Base-by-base conservation (phyloP, 345 rosid genomes). In the Hibiscus syriacus region DNA sequence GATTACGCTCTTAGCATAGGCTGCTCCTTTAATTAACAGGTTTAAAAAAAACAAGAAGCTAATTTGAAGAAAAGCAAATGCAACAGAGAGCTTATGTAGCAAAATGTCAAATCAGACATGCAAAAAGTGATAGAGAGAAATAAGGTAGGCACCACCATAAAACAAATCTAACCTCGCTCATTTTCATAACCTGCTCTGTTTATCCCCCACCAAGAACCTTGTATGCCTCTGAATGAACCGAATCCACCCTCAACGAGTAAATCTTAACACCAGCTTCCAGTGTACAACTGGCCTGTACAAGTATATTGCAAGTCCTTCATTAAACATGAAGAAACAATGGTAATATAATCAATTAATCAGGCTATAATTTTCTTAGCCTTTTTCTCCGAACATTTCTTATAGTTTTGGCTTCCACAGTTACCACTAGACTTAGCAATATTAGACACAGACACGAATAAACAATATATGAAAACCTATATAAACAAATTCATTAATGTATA, bases 261-360 rank as follows among this genome's bases (percentile, higher is more conserved):
- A 93, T 93, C 83, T 90, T 90, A 59, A 90, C 94, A 49, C 98
- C 97, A 69, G 98, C 97, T 61, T 93, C 98, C 77, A 93, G 79
- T 4, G 96, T 90, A 80, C 97, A 93, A 80, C 97, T 90, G 19
- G 96, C 98, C 97, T 93, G 75, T 34, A 77, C 8, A 77, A 25
- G 53, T 13, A 23, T 45, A 29, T 1, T 30, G 69, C 20, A 32
- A 50, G 46, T 6, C 58, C 19, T 65, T 30, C 22, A 55, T 22
- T 32, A 39, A 48, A 65, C 17, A n/a, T n/a, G 46, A 23, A 39
- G 39, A 34, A 70, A 48, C 14, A 12, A 26, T 27, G 41, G 12
- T 41, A 26, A 6, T 32, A 32, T 41, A 41, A 63, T 63, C 13
- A 46, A 23, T 19, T 36, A 54, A n/a, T 6, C 59, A 63, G 57